phyloP scores from a whole-genome alignment of 2,329 filamentous ascomycete species.

The Huntiella abstrusa region DNA sequence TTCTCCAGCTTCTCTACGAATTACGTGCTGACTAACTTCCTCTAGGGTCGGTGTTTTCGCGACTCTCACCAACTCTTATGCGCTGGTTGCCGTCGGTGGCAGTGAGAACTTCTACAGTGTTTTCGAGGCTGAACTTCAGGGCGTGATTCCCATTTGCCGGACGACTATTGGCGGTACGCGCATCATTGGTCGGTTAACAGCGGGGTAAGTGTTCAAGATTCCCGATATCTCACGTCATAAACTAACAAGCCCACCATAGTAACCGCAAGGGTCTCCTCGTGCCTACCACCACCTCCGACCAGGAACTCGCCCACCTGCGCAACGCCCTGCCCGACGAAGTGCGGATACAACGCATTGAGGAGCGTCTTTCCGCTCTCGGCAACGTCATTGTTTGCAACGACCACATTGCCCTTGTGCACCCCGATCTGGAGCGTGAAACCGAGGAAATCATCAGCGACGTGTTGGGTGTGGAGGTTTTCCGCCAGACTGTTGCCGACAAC shows the following conservation, averaged over 20 bases:
- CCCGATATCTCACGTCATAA: neutral
- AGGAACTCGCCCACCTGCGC: constrained; percentile 91
- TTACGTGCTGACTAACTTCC: constrained; percentile 12
- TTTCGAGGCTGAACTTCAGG: constrained; percentile 94
- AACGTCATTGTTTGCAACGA: constrained; percentile 97
- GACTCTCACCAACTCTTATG: constrained; percentile 93
- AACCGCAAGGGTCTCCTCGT: constrained; percentile 96
- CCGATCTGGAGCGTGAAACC: constrained; percentile 90
- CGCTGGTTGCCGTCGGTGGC: constrained; percentile 79
- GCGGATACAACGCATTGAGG: constrained; percentile 94
- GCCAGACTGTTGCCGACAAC: constrained; percentile 92
- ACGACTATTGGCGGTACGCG: constrained; percentile 91
- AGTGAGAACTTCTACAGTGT: constrained; percentile 99
- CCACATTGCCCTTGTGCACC: constrained; percentile 89
- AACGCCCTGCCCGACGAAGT: constrained; percentile 84
- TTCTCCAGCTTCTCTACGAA: too few relatives aligned
- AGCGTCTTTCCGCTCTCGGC: constrained; percentile 82
- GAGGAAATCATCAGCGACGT: constrained; percentile 98
- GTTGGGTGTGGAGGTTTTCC: constrained; percentile 71
- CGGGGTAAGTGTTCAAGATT: constrained; percentile 42
- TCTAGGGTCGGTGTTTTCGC: constrained; percentile 85
- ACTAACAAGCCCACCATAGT: constrained; percentile 22
- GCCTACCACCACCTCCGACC: constrained; percentile 87
- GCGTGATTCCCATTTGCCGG: constrained; percentile 91
- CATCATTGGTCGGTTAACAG: constrained; percentile 88